Evolutionary conservation across 805 yeast species (phyloP).

Genomic region (Kuraishia piskuri): DNA sequence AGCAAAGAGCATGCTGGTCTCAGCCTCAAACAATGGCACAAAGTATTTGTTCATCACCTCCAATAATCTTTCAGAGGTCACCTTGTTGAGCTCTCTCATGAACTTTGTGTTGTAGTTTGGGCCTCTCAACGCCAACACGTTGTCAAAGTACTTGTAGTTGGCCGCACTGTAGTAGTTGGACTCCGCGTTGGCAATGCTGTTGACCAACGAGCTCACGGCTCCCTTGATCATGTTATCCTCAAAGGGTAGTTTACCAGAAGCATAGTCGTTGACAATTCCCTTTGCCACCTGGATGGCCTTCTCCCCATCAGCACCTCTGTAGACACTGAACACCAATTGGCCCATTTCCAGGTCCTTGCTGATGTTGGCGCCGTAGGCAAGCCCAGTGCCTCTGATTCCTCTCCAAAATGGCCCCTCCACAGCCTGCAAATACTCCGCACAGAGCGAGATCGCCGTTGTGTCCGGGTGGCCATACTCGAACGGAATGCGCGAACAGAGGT

Average conservation of each 20-base stretch:
- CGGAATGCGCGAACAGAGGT: slow-evolving; percentile 53
- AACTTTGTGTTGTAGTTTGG: slow-evolving; percentile 48
- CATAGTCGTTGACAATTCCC: slow-evolving; percentile 52
- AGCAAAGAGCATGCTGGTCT: slow-evolving; percentile 51
- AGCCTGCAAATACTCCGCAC: slow-evolving; percentile 68
- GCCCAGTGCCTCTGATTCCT: slow-evolving; percentile 89
- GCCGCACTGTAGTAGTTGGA: slow-evolving; percentile 63
- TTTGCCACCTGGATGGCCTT: slow-evolving; percentile 54
- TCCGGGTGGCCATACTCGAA: slow-evolving; percentile 47
- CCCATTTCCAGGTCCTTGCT: slow-evolving; percentile 57
- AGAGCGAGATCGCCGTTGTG: slow-evolving; percentile 59
- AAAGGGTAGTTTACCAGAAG: slow-evolving; percentile 41
- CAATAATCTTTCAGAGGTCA: slow-evolving; percentile 45
- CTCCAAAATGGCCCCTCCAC: slow-evolving; percentile 98
- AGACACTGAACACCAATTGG: slow-evolving; percentile 54
- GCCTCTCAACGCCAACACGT: slow-evolving; percentile 62
- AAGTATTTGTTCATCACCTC: slow-evolving; percentile 49
- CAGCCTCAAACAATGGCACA: slow-evolving; percentile 52
- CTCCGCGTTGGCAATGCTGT: slow-evolving; percentile 59
- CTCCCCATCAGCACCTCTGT: slow-evolving; percentile 77
- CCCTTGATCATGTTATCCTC: slow-evolving; percentile 59
- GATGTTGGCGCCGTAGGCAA: slow-evolving; percentile 82
- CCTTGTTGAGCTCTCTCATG: slow-evolving; percentile 40
- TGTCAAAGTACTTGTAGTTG: slow-evolving; percentile 53
- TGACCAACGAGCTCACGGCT: slow-evolving; percentile 69